Base-by-base conservation (phyloP, 2,329 filamentous ascomycete species). In the Calonectria henricotiae region DNA sequence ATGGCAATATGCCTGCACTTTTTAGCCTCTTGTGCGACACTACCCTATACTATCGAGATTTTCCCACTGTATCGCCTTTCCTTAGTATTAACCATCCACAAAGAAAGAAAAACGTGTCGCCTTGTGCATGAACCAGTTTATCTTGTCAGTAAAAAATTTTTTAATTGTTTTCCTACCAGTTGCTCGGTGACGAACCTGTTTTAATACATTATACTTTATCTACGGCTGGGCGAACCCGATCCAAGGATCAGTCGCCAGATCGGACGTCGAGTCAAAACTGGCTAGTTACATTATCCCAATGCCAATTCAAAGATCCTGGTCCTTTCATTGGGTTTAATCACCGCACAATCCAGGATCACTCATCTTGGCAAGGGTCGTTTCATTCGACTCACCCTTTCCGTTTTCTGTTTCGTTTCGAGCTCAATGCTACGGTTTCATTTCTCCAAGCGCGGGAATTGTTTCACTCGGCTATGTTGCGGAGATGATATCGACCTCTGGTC, bases 371-470 rank as follows among this genome's bases (percentile, higher is more conserved):
- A 44, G 55, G 55, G 39, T 61, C 13, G 17, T 15, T 12, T 61
- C 55, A 32, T 58, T 58, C 51, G 15, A 39, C 32, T 39, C 20
- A 8, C 51, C 32, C 20, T 61, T 44, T 30, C 23, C 39, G 17
- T 44, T 44, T 61, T 61, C 37, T 32, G 55, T 61, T 61, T 61
- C 39, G 55, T 61, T 61, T 61, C 55, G 37, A 32, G 15, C 15
- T 37, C 55, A 17, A 61, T 61, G 39, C 39, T 44, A 61, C 55
- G 25, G 55, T 61, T 41, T 41, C 55, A 61, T 61, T 61, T 61
- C 55, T 30, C 55, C 55, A 61, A 4, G 17, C 15, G 55, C 23
- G 25, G 23, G 55, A 44, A 61, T 44, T 61, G 55, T 61, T 61
- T 61, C 55, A 61, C 55, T 58, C 23, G 35, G 11, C 23, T 41